Evolutionary conservation across 1,284 basidiomycete species (phyloP).

Genomic region (Ustilago loliicola): DNA sequence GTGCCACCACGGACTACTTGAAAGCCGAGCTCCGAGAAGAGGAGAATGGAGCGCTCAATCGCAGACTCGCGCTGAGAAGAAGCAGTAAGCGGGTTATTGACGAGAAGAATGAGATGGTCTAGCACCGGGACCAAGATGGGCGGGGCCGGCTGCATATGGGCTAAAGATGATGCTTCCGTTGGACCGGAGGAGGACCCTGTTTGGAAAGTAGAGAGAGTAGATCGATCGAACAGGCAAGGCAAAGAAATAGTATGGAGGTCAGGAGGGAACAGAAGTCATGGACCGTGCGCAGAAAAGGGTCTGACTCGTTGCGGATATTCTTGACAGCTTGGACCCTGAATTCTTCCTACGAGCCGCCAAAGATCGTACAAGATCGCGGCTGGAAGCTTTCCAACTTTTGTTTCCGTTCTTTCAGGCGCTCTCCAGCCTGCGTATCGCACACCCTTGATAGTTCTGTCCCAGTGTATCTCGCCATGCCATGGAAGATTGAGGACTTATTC

Average conservation of each 20-base stretch:
- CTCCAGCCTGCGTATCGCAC: too few species aligned
- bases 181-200: not conserved
- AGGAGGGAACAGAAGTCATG: not conserved
- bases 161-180: not conserved
- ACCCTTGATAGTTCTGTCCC: too few species aligned
- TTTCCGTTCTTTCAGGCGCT: too few species aligned
- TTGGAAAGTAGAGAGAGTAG: too few species aligned
- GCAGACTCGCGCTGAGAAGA: slow-evolving; percentile 21
- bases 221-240: not conserved
- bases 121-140: slow-evolving; percentile 37
- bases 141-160: slow-evolving; percentile 15
- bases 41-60: slow-evolving; percentile 40
- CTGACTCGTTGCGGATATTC: not conserved
- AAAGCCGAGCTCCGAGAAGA: slow-evolving; percentile 55
- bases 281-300: slow-evolving; percentile 1
- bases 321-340: slow-evolving; percentile 11
- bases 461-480: too few species aligned
- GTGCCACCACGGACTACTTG: slow-evolving; percentile 49
- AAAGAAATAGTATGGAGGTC: not conserved
- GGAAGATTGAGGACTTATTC: too few species aligned
- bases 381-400: too few species aligned
- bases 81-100: slow-evolving; percentile 31
- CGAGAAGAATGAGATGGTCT: slow-evolving; percentile 58
- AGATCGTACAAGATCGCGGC: too few species aligned
- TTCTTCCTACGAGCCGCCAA: not conserved